Evolutionary conservation across 768 basidiomycete species (phyloP).

Genomic region (Albatrellus ellisii): DNA sequence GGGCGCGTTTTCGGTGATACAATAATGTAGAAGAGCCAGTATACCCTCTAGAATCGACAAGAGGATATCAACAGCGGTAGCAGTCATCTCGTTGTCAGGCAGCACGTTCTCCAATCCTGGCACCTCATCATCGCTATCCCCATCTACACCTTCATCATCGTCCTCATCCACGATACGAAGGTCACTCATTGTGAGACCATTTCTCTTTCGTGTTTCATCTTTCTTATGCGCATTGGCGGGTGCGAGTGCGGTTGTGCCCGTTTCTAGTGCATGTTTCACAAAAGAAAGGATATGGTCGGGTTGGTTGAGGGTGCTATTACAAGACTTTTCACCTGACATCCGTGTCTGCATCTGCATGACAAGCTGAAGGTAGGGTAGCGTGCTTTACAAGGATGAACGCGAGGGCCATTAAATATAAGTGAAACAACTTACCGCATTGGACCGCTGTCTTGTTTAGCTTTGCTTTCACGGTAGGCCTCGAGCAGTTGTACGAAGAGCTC

Average conservation of each 20-base stretch:
- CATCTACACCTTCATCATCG: constrained; percentile 21
- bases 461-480: constrained; percentile 46
- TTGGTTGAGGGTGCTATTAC: constrained; percentile 44
- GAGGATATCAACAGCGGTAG: constrained; percentile 69
- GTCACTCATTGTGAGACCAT: constrained; percentile 22
- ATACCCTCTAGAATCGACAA: constrained; percentile 81
- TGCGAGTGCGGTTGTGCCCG: constrained; percentile 2
- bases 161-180: constrained; percentile 26
- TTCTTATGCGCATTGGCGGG: too few species aligned
- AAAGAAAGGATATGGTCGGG: constrained; percentile 73
- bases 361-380: constrained; percentile 65
- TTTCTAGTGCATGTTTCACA: constrained; percentile 63
- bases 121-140: constrained; percentile 39
- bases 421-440: constrained; percentile 40
- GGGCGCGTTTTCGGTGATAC: too few species aligned
- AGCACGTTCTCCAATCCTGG: constrained; percentile 27
- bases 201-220: too few species aligned
- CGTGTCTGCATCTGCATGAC: constrained; percentile 71
- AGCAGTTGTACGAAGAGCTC: constrained; percentile 64
- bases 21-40: constrained; percentile 4
- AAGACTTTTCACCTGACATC: constrained; percentile 36
- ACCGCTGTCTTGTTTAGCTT: constrained; percentile 25
- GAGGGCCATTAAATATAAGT: too few species aligned
- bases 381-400: constrained; percentile 26
- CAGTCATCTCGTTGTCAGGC: constrained; percentile 48